These are phyloP conservation scores for Erysimum cheiranthoides DNA, from an alignment of 345 rosid genomes.

Conservation along the genomic window DNA sequence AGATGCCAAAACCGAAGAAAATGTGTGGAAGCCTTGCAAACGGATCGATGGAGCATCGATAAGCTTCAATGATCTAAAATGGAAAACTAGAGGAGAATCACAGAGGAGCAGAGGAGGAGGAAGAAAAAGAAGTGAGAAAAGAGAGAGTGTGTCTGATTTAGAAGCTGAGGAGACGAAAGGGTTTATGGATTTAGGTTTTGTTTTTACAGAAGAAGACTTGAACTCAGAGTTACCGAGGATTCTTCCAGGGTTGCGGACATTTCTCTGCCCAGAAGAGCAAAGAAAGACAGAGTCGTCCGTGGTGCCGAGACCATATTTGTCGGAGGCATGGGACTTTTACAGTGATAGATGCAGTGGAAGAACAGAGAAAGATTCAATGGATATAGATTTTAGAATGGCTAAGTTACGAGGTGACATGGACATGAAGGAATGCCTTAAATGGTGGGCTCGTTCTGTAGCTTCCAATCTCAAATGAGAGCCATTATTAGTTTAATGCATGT, in stretches of 20 bases:
- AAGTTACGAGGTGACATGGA: slow-evolving; percentile 51
- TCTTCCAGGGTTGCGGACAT: slow-evolving; percentile 72
- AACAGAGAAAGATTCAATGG: slow-evolving; percentile 49
- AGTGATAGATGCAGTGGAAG: slow-evolving; percentile 36
- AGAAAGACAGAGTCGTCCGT: slow-evolving; percentile 11
- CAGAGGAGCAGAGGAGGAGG: slow-evolving; percentile 24
- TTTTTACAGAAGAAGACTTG: slow-evolving; percentile 77
- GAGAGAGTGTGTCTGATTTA: slow-evolving; percentile 69
- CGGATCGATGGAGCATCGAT: slow-evolving; percentile 36
- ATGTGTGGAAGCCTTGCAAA: slow-evolving; percentile 50
- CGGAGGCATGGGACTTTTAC: slow-evolving; percentile 79
- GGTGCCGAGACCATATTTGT: slow-evolving; percentile 74
- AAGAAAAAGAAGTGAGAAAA: slow-evolving; percentile 44
- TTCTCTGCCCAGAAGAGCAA: slow-evolving; percentile 48
- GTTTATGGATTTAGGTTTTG: slow-evolving; percentile 91
- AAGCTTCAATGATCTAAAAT: neutral
- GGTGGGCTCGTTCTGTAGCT: slow-evolving; percentile 91
- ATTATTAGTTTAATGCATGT: neutral
- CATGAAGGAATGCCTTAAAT: slow-evolving; percentile 67
- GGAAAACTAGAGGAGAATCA: slow-evolving; percentile 16
- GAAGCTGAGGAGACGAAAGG: slow-evolving; percentile 87
- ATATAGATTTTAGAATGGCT: slow-evolving; percentile 72
- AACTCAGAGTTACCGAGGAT: slow-evolving; percentile 72
- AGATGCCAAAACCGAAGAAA: slow-evolving; percentile 42
- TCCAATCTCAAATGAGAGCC: slow-evolving; percentile 58